Evolutionary conservation across 1,139 yeast species (phyloP), one percentile per base, ranked within the genome.

Genomic region (Schizosaccharomyces versatilis): DNA sequence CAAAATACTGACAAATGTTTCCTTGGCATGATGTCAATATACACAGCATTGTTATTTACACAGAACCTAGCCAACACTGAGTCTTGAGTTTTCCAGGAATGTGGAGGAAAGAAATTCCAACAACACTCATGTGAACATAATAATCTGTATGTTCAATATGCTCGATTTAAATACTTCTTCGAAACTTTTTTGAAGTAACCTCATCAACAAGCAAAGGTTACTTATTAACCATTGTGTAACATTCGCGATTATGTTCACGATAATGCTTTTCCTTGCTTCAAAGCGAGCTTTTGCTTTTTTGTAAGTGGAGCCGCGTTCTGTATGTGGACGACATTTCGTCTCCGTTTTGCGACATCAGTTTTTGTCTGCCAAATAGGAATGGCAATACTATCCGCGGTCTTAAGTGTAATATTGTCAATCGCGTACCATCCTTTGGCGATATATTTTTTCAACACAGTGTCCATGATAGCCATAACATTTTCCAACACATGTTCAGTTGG

Each of bases 321-420:
- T 8, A 44, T 44, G 9, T 44, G 49, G 14, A 44, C 49, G 12
- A 24, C 15, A 7, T 24, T 19, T 6, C 49, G 19, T 17, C 32
- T 44, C 19, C 32, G 32, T 8, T 19, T 36, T 10, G 49, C 49
- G 12, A n/a, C 38, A 17, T 17, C 12, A 14, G 72, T 73, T 42
- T 81, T 80, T 53, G 81, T 72, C 64, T 80, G 77, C 69, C 73
- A 90, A 59, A 90, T 72, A 47, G 98, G 97, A 63, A 90, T 72
- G 19, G 90, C 77, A 38, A 96, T 95, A 36, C 95, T 84, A 52
- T 69, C 67, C 55, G 73, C 70, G n/a, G 90, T 74, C 70, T 85
- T 85, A 60, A 88, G 67, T 67, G 78, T 78, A 51, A 85, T 70
- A 49, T 80, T 72, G 67, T 84, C 79, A 57, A 81, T 66, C 51